These are phyloP conservation scores for Limonium bicolor DNA, from an alignment of 148 eudicot species.

Conservation along the genomic window DNA sequence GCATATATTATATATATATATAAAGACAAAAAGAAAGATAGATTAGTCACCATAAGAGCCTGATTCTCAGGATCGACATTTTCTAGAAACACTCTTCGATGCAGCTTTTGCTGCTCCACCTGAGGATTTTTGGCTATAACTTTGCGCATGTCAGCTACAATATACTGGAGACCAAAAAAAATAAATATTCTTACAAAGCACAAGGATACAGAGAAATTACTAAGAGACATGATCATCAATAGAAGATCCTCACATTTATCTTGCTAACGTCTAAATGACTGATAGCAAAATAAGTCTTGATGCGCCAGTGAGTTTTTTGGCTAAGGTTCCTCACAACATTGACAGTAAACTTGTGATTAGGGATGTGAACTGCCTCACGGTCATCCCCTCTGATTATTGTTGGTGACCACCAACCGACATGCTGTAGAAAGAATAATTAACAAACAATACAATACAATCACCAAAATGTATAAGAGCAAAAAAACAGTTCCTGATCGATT, in stretches of 20 bases:
- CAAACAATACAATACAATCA: neutral
- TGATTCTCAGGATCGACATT: constrained; percentile 76
- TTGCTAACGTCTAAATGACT: constrained; percentile 80
- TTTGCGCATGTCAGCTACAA: constrained; percentile 98
- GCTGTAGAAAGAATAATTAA: constrained; percentile 20
- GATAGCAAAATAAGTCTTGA: constrained; percentile 79
- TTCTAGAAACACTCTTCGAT: constrained; percentile 83
- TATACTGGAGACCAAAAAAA: constrained; percentile 29
- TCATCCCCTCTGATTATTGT: constrained; percentile 88
- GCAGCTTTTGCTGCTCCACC: constrained; percentile 84
- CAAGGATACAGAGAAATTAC: neutral
- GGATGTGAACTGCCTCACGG: constrained; percentile 92
- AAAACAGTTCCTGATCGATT: neutral
- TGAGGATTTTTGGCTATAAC: constrained; percentile 89
- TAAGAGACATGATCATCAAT: neutral
- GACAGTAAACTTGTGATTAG: constrained; percentile 85
- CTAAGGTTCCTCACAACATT: constrained; percentile 84
- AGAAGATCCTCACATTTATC: constrained; percentile 45
- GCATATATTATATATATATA: too few species aligned
- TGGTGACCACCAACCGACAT: constrained; percentile 99
- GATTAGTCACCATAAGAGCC: constrained; percentile 55
- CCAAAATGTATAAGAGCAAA: neutral
- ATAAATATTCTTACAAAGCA: too few species aligned
- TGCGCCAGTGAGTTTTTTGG: constrained; percentile 93
- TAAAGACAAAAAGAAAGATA: too few species aligned